Percentiles rank a stretch among this genome's conserved stretches.
Evolutionary conservation across 179 eudicot species (phyloP).

Genomic region (Silene coronaria): DNA sequence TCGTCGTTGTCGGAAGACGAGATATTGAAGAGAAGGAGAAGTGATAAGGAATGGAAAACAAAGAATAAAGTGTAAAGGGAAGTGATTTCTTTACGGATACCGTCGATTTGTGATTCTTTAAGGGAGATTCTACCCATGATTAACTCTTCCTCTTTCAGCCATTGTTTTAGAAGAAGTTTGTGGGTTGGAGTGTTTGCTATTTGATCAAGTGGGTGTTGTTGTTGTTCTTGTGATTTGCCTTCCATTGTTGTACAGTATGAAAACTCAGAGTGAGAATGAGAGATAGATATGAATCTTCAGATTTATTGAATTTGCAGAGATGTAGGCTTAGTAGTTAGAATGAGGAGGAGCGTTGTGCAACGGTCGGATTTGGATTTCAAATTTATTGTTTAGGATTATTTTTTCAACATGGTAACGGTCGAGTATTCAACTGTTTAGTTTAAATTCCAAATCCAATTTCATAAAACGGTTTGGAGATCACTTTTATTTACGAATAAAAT

Average conservation of each 20-base stretch:
- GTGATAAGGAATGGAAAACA: conserved; percentile 65
- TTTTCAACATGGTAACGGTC: no score
- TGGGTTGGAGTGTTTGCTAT: conserved; percentile 49
- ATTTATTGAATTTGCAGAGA: no score
- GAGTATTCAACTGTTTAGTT: no score
- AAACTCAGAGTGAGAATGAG: no score
- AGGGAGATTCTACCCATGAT: conserved; percentile 53
- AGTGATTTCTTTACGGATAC: conserved; percentile 44
- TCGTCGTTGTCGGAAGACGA: conserved; percentile 26
- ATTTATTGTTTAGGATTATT: no score
- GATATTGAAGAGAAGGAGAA: conserved; percentile 55
- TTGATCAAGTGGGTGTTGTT: conserved; percentile 17
- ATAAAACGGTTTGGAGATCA: no score
- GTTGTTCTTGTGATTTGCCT: conserved; percentile 35
- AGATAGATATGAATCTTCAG: no score
- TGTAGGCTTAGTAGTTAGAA: no score
- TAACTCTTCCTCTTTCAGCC: conserved; percentile 89
- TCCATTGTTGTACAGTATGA: conserved; percentile 42
- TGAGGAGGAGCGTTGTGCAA: no score
- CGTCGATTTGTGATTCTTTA: conserved; percentile 62
- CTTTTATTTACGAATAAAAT: no score
- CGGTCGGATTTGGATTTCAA: no score
- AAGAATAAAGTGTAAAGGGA: conserved; percentile 75
- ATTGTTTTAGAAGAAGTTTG: conserved; percentile 81
- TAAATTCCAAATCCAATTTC: no score